Base-by-base conservation (phyloP, 2,329 filamentous ascomycete genomes). In the Cladophialophora immunda region DNA sequence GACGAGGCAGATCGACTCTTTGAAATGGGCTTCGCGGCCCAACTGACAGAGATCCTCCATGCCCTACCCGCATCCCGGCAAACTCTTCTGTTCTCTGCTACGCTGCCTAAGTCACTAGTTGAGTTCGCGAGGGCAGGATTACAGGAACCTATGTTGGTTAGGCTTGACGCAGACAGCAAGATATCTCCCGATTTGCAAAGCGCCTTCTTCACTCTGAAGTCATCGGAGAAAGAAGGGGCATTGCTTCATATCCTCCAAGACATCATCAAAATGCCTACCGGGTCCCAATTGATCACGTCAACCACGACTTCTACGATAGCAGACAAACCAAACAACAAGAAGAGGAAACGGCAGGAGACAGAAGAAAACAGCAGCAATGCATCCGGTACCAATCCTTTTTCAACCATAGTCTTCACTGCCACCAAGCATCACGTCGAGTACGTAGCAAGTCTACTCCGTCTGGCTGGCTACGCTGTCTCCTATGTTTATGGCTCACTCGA, bases 351-450 rank as follows among this genome's bases (percentile, higher is more conserved):
- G 58, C 80, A 81, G 5, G 81, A 84, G 27, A 81, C 83, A 4
- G 84, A 86, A 67, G 76, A 81, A 11, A 80, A 84, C 2, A 84
- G 85, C 38, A 38, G 5, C 5, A 52, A 61, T 19, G 32, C 58
- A 41, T 80, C 82, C 34, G 95, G 93, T 0, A 86, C 92, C 67
- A 95, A 93, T 0, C 87, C 92, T 66, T 90, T 97, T 77, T 97
- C 95, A 0, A 99, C 96, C 0, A 97, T 99, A 72, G 84, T 99
- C 3, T 99, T 99, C 75, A 89, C 92, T 0, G 92, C 94, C 1
- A 98, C 95, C 0, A 98, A 99, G 76, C 95, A 99, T 79, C 93
- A 97, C 75, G 95, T 99, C 60, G 96, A 99, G 74, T 99, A 98
- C 75, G 81, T 99, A 3, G 88, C 92, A 45, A 87, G 87, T 52